Evolutionary conservation across 1,284 basidiomycete species (phyloP).

Genomic region (Rhodotorula sp.): DNA sequence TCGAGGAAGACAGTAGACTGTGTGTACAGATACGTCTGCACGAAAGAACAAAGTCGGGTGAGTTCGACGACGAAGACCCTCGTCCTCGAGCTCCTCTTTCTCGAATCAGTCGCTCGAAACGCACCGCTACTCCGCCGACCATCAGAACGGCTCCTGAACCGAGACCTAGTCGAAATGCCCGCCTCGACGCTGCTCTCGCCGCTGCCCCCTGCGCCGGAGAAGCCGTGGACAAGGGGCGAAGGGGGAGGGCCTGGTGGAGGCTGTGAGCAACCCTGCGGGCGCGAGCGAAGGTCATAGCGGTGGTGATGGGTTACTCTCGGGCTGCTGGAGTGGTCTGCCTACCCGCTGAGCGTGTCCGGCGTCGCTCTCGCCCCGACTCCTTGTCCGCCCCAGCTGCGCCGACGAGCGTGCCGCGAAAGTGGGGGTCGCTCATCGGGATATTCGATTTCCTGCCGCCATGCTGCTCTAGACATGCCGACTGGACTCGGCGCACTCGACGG

Average conservation of each 20-base stretch:
- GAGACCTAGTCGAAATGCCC: not conserved
- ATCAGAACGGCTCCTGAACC: not conserved
- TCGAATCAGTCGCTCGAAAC: not conserved
- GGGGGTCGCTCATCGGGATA: too few relatives aligned
- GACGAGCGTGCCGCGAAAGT: too few relatives aligned
- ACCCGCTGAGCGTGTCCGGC: too few relatives aligned
- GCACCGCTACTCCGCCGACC: not conserved
- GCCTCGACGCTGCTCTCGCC: not conserved
- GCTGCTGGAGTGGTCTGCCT: too few relatives aligned
- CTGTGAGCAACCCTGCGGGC: not conserved
- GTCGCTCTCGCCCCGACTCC: too few relatives aligned
- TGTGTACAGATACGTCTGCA: constrained; percentile 1
- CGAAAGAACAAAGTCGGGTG: not conserved
- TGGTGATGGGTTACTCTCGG: not conserved
- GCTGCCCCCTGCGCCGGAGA: not conserved
- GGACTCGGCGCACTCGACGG: not conserved
- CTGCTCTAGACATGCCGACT: not conserved
- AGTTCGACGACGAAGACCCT: not conserved
- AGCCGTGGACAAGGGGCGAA: not conserved
- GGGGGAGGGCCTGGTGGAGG: not conserved
- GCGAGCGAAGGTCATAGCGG: not conserved
- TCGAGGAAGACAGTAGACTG: constrained; percentile 2
- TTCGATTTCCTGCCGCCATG: too few relatives aligned
- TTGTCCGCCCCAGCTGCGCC: too few relatives aligned
- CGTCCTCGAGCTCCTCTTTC: too few relatives aligned